Evolutionary conservation across 2,329 filamentous ascomycete genomes (phyloP).

Genomic region (Lojkania enalia): DNA sequence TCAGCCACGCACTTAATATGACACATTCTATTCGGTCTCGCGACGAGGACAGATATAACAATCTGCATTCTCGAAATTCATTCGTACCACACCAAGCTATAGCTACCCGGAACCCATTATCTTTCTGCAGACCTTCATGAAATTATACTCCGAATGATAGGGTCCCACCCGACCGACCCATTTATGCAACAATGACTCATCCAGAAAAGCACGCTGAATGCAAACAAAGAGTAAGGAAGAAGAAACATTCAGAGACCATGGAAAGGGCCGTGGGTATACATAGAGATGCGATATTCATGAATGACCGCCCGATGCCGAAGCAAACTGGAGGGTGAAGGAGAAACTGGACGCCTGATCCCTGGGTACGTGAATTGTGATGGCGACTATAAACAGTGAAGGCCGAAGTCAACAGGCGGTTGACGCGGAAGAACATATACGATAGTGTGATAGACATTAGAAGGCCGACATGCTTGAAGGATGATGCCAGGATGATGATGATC

Average conservation of each 20-base stretch:
- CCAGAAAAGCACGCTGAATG: conserved; percentile 18
- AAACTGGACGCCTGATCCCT: too few relatives aligned
- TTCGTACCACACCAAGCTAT: too few relatives aligned
- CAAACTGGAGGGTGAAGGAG: background rate
- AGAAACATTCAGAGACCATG: conserved; percentile 15
- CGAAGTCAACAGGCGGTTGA: conserved; percentile 30
- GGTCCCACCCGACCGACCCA: conserved; percentile 14
- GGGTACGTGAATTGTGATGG: background rate
- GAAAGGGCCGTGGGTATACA: conserved; percentile 28
- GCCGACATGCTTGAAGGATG: background rate
- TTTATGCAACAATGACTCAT: conserved; percentile 11
- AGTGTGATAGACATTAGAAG: background rate
- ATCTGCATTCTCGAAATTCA: too few relatives aligned
- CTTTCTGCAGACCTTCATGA: too few relatives aligned
- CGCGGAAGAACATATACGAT: conserved; percentile 21
- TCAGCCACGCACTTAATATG: too few relatives aligned
- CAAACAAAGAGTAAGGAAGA: too few relatives aligned
- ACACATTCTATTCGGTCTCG: too few relatives aligned
- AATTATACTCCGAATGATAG: too few relatives aligned
- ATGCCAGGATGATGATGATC: conserved; percentile 24
- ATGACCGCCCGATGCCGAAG: background rate
- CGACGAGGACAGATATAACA: too few relatives aligned
- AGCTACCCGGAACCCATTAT: too few relatives aligned
- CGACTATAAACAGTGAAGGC: conserved; percentile 39
- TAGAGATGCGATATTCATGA: conserved; percentile 24